Percentiles rank a stretch among this genome's conserved stretches.
Conservation (phyloP, 345 rosid species). For the Cochlearia excelsa region DNA sequence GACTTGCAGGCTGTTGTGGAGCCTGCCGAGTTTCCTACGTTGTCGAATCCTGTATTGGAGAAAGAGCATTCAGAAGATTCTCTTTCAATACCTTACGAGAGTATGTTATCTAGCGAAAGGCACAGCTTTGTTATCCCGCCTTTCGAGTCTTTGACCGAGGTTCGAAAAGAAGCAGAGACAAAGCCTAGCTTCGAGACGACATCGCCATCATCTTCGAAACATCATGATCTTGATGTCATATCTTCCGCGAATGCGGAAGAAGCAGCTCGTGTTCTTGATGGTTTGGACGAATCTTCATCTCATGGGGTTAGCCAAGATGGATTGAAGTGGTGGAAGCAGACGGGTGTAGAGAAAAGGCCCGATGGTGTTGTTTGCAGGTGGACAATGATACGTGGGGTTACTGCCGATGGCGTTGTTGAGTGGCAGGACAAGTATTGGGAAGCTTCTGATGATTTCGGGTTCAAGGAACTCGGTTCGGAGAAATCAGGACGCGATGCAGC, state of each 20-base stretch:
- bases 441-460: conserved; percentile 82
- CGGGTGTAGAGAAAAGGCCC: conserved; percentile 66
- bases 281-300: conserved; percentile 44
- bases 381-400: conserved; percentile 86
- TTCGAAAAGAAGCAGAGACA: conserved; percentile 38
- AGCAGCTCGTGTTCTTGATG: conserved; percentile 67
- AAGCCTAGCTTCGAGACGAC: conserved; percentile 34
- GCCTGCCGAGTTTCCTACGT: conserved; percentile 37
- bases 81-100: conserved; percentile 74
- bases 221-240: conserved; percentile 43
- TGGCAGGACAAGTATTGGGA: conserved; percentile 99
- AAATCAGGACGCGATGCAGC: conserved; percentile 83
- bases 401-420: conserved; percentile 70
- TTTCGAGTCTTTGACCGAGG: conserved; percentile 59
- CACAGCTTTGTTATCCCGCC: conserved; percentile 57
- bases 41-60: conserved; percentile 46
- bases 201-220: conserved; percentile 41
- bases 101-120: conserved; percentile 42
- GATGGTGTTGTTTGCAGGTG: conserved; percentile 88
- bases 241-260: conserved; percentile 70
- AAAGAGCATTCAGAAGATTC: conserved; percentile 52
- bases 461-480: conserved; percentile 96
- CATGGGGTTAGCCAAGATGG: conserved; percentile 58
- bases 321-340: conserved; percentile 86
- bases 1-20: conserved; percentile 33